phyloP scores from a whole-genome alignment of 208 protist species.

The Trichomonas gallinae region DNA sequence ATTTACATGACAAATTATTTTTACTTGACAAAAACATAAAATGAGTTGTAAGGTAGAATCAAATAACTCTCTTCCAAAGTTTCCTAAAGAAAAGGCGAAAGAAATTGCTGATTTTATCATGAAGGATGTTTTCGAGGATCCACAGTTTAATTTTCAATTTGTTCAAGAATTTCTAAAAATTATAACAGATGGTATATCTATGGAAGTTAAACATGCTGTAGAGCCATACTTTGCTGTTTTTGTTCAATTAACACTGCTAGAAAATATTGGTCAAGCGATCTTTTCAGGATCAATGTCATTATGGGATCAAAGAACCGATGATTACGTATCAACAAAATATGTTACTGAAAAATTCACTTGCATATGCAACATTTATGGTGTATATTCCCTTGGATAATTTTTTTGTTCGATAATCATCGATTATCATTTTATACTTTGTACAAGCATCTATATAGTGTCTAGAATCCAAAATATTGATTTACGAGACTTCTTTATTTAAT shows the following conservation, averaged over 20 bases:
- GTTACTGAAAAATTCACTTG: background rate
- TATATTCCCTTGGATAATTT: no score
- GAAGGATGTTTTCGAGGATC: background rate
- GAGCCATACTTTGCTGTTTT: background rate
- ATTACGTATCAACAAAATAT: background rate
- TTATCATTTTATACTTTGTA: no score
- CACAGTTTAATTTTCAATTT: background rate
- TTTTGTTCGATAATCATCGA: no score
- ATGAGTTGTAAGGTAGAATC: no score
- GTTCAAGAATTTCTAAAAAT: background rate
- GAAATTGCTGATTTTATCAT: background rate
- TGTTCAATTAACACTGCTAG: background rate
- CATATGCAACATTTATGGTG: background rate
- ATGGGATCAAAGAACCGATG: background rate
- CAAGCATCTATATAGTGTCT: no score
- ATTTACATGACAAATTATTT: no score
- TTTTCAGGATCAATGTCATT: background rate
- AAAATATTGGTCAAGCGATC: background rate
- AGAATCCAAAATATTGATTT: no score
- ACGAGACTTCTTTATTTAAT: no score
- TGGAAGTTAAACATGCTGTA: background rate
- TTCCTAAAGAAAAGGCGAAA: background rate
- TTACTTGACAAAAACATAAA: no score
- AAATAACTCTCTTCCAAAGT: background rate
- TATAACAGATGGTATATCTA: background rate